Conservation (phyloP, 2,329 filamentous ascomycete species). For the Talaromyces piceae region DNA sequence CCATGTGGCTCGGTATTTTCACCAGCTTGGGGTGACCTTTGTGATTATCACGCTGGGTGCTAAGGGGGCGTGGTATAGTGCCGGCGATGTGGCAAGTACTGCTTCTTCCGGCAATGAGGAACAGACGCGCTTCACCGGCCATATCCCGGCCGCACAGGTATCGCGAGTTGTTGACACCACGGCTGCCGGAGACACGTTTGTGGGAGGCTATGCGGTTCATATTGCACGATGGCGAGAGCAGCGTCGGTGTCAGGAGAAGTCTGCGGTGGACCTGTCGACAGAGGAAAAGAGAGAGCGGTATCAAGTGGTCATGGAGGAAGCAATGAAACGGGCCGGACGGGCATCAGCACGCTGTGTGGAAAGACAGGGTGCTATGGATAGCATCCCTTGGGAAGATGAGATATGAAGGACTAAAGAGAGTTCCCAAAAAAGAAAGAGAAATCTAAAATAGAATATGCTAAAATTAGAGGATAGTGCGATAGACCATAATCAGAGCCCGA, state of each 20-base stretch:
- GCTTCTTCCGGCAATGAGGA: not conserved
- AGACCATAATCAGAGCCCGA: not conserved
- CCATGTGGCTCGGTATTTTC: conserved; percentile 55
- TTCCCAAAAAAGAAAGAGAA: not conserved
- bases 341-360: conserved; percentile 41
- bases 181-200: conserved; percentile 89
- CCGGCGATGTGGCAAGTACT: conserved; percentile 36
- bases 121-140: conserved; percentile 23
- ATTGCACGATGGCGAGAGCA: conserved; percentile 49
- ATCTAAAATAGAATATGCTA: not conserved
- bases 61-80: conserved; percentile 64
- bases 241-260: conserved; percentile 42
- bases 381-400: conserved; percentile 43
- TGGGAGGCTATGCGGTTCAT: conserved; percentile 75
- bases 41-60: conserved; percentile 79
- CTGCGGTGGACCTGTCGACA: conserved; percentile 37
- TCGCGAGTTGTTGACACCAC: conserved; percentile 79
- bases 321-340: conserved; percentile 35
- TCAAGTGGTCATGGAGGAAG: conserved; percentile 40
- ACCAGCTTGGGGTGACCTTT: conserved; percentile 62
- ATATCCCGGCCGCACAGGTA: conserved; percentile 60
- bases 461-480: not conserved
- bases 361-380: conserved; percentile 40
- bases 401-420: conserved; percentile 18
- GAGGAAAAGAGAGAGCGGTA: conserved; percentile 30